Base-by-base conservation (phyloP, 768 basidiomycete species). In the Suillus weaverae region DNA sequence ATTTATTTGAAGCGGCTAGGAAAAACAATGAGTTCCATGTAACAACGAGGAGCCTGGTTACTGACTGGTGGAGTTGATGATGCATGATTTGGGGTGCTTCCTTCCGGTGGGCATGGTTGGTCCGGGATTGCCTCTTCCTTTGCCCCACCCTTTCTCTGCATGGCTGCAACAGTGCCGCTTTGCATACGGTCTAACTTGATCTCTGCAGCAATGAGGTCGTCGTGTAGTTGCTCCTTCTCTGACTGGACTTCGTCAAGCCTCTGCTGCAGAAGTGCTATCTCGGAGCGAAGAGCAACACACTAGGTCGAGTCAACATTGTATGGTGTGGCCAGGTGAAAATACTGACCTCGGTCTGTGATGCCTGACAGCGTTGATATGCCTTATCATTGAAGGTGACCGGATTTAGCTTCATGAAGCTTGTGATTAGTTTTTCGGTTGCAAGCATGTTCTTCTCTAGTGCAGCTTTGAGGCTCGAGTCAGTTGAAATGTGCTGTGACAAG, bases 61-160 rank as follows among this genome's bases (percentile, higher is more conserved):
- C 90, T 86, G 84, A 91, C 90, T 81, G 80, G 83, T 76, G 89
- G 86, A 82, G 88, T 84, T 79, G 83, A 85, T 77, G 84, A 81
- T 77, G 80, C 80, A 70, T 74, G 74, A 73, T 77, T 79, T 68
- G 81, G 68, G 13, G 76, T 77, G 81, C 83, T 81, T 84, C 84
- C 74, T 77, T 66, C 70, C 5, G 33, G 67, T 57, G 74, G 77
- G 48, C 67, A 60, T 7, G 73, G 70, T 32, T 69, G 74, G 48
- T 79, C 72, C 63, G 69, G 70, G 11, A 55, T 64, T 13, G 50
- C 71, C 60, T 78, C 81, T 43, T 74, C 71, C 61, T 72, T 76
- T 26, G 71, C 71, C 20, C 78, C 68, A 57, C 78, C 69, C 62
- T 76, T 80, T 30, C 76, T 71, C 69, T 84, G 82, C 67, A 84